These are phyloP conservation scores for Abelmoschus esculentus DNA, from an alignment of 345 rosid genomes.

Conservation along the genomic window DNA sequence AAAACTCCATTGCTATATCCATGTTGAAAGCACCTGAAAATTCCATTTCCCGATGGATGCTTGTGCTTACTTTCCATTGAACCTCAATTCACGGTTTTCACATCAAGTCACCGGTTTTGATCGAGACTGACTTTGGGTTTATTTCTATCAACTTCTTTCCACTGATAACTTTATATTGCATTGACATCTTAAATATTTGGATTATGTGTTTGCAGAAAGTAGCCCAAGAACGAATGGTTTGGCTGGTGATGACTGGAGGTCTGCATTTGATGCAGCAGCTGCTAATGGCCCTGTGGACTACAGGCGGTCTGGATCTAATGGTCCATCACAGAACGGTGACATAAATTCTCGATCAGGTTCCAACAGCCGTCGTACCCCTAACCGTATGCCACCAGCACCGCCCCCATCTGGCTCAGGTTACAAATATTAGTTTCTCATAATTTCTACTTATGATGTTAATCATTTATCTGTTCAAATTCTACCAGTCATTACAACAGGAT, in stretches of 20 bases:
- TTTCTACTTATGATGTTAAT: conserved; percentile 1
- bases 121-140: background rate
- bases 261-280: conserved; percentile 79
- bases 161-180: background rate
- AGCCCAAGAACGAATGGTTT: conserved; percentile 64
- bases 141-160: background rate
- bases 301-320: conserved; percentile 45
- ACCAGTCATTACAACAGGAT: background rate
- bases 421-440: conserved; percentile 8
- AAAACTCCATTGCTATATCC: background rate
- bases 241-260: conserved; percentile 83
- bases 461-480: conserved; percentile 2
- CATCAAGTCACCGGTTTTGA: background rate
- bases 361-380: conserved; percentile 64
- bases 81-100: too few relatives aligned
- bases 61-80: too few relatives aligned
- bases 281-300: conserved; percentile 37
- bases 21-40: background rate
- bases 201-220: conserved; percentile 41
- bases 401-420: conserved; percentile 30
- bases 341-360: conserved; percentile 38
- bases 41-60: background rate
- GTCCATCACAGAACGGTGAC: conserved; percentile 67
- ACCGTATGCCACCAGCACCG: conserved; percentile 57
- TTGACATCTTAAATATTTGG: background rate